Evolutionary conservation across 2,329 filamentous ascomycete genomes (phyloP), one percentile per base, ranked within the genome.

Genomic region (Fusarium sp.): DNA sequence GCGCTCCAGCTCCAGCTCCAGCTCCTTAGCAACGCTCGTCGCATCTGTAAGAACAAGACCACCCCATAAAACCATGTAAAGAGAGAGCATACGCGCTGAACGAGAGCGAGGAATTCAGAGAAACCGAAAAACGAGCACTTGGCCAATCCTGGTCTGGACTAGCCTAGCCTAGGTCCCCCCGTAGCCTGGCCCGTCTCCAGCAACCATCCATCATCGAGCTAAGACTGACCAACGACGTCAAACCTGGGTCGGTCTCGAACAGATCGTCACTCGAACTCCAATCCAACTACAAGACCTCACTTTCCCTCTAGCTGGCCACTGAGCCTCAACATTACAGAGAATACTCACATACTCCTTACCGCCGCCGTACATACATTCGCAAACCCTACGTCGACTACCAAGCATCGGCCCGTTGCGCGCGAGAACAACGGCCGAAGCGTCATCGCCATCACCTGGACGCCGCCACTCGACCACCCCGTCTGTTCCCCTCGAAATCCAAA

Each of bases 171-270:
- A 20, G 23, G 25, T 32, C 37, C 48, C 56, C 48, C 54, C 59
- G 37, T 70, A 73, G 70, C 59, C 61, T 74, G 41, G 52, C 57
- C 52, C 37, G 61, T 74, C 72, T 70, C 59, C 52, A 67, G 50
- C 61, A 71, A 50, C 52, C 52, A 64, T 59, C 52, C 52, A 64
- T 59, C 61, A 72, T 59, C 66, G 56, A 54, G 70, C 72, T 75
- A 73, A 72, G 56, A 65, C 66, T 67, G 62, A 72, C 64, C 74
- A 65, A 74, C 76, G 67, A 78, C 76, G 76, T 78, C 76, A 78
- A 48, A 76, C 66, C 32, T 68, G 20, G 54, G 20, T 37, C 54
- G 54, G 57, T 64, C 73, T 68, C 73, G 72, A 60, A 63, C 59
- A 72, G 34, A 50, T 75, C 61, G 34, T 56, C 66, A 34, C 48